A percentile compares a stretch with the other conserved stretches of the same genome.
Conservation (phyloP, 768 basidiomycete genomes). For the Kondoa malvinella region DNA sequence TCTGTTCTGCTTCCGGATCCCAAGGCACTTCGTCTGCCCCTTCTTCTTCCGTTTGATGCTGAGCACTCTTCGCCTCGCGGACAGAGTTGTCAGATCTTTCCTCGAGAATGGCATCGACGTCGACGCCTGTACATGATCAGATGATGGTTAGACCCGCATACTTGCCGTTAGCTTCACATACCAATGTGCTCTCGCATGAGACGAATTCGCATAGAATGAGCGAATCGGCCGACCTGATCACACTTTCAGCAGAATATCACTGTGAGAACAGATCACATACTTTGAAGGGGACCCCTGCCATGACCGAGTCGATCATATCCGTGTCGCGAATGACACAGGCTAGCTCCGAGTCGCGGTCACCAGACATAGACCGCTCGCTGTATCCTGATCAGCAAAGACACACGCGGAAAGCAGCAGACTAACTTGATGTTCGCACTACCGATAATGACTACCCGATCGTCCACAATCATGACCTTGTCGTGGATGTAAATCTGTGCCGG, state of each 20-base stretch:
- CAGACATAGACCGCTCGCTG: slow-evolving; percentile 70
- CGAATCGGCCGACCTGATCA: slow-evolving; percentile 59
- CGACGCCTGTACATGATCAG: slow-evolving; percentile 39
- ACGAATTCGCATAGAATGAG: slow-evolving; percentile 77
- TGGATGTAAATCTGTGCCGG: slow-evolving; percentile 63
- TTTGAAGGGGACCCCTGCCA: slow-evolving; percentile 87
- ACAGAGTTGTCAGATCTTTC: slow-evolving; percentile 37
- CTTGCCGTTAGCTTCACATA: not conserved
- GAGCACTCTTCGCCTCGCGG: slow-evolving; percentile 20
- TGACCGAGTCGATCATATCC: slow-evolving; percentile 83
- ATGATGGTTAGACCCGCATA: not conserved
- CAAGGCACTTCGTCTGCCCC: slow-evolving; percentile 12
- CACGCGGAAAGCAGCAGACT: not conserved
- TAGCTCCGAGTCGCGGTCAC: slow-evolving; percentile 91
- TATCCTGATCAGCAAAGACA: not conserved
- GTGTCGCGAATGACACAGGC: slow-evolving; percentile 87
- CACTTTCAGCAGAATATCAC: not conserved
- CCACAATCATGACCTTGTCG: slow-evolving; percentile 70
- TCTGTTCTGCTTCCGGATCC: slow-evolving; percentile 11
- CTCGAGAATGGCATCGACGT: slow-evolving; percentile 73
- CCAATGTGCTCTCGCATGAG: slow-evolving; percentile 91
- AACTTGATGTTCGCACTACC: slow-evolving; percentile 88
- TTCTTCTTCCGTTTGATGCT: slow-evolving; percentile 33
- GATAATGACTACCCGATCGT: slow-evolving; percentile 84
- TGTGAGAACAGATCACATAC: slow-evolving; percentile 30